Percentiles rank a stretch among this genome's conserved stretches.
phyloP scores from a whole-genome alignment of 2,329 filamentous ascomycete genomes.

The Colletotrichum graminicola region DNA sequence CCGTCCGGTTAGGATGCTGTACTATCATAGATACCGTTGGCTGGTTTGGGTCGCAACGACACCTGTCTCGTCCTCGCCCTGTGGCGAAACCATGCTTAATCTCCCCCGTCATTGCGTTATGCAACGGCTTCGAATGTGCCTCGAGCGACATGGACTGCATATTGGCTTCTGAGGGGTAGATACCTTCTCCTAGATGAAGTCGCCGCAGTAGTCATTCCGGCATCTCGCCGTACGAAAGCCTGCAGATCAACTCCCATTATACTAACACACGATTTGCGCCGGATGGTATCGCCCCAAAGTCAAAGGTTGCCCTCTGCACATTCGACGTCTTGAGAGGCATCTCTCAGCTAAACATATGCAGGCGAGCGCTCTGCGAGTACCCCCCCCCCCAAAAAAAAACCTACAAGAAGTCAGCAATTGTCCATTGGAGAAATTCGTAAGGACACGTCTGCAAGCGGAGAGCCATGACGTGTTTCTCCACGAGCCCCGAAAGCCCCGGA shows the following conservation, averaged over 20 bases:
- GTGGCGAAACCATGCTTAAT: neutral
- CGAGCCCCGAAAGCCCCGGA: too few species aligned
- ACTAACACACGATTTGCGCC: neutral
- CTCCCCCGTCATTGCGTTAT: neutral
- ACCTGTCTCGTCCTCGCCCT: neutral
- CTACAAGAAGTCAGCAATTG: too few species aligned
- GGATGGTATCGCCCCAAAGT: too few species aligned
- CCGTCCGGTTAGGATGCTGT: neutral
- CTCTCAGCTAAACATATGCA: neutral
- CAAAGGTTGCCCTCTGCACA: too few species aligned
- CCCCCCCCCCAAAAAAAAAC: too few species aligned
- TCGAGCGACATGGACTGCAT: too few species aligned
- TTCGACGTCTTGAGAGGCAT: too few species aligned
- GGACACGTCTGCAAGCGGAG: too few species aligned
- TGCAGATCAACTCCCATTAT: too few species aligned
- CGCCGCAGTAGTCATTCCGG: neutral
- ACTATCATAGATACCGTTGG: neutral
- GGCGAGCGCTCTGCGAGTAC: neutral
- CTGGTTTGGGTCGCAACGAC: neutral
- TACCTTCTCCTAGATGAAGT: neutral
- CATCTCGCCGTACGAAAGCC: neutral
- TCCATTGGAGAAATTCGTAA: too few species aligned
- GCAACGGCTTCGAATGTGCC: neutral
- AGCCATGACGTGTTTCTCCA: too few species aligned
- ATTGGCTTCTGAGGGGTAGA: too few species aligned